phyloP scores from a whole-genome alignment of 306 rosid genomes.

The Acmispon strigosus region DNA sequence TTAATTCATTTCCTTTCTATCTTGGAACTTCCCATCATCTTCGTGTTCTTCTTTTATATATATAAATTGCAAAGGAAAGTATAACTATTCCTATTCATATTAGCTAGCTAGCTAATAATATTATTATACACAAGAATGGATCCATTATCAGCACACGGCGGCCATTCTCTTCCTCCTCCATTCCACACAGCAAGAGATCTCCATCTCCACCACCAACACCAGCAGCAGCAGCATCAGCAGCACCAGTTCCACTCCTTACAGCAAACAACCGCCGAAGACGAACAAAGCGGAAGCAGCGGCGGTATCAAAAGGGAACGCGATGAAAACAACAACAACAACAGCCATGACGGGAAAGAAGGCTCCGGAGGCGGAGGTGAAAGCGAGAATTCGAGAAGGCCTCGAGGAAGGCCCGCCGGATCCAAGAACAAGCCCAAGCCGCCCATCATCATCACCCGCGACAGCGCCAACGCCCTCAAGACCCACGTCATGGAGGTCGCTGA shows the following conservation, averaged over 20 bases:
- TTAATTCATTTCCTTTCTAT: too few species aligned
- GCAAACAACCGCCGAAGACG: slow-evolving; percentile 56
- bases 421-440: slow-evolving; percentile 98
- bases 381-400: slow-evolving; percentile 57
- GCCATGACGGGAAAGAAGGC: slow-evolving; percentile 27
- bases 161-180: slow-evolving; percentile 90
- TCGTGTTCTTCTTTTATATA: neutral
- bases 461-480: slow-evolving; percentile 87
- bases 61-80: neutral
- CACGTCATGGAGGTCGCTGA: slow-evolving; percentile 94
- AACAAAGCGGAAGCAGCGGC: slow-evolving; percentile 68
- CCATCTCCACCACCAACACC: slow-evolving; percentile 63
- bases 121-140: slow-evolving; percentile 36
- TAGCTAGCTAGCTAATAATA: too few species aligned
- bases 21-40: neutral
- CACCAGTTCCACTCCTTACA: slow-evolving; percentile 36
- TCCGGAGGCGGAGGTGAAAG: slow-evolving; percentile 30
- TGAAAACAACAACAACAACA: slow-evolving; percentile 33
- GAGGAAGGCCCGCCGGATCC: slow-evolving; percentile 94
- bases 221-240: neutral
- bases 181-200: slow-evolving; percentile 71
- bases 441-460: slow-evolving; percentile 88
- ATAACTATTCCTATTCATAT: too few species aligned
- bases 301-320: slow-evolving; percentile 62
- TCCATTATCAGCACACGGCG: slow-evolving; percentile 45